These are phyloP conservation scores for Dunaliella primolecta DNA, from an alignment of 139 green algal genomes.

Conservation along the genomic window DNA sequence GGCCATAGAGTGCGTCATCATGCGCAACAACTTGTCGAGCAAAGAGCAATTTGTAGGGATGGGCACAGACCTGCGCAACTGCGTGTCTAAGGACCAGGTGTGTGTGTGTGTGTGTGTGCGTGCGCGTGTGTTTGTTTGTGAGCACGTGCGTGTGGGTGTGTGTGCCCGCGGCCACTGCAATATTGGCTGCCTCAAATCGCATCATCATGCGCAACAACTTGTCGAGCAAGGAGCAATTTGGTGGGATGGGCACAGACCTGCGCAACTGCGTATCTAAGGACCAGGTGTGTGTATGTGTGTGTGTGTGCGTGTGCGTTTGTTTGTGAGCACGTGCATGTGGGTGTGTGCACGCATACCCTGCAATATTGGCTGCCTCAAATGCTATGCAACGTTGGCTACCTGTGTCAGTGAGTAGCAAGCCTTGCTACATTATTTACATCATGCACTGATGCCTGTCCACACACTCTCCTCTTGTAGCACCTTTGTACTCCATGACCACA, in stretches of 20 bases:
- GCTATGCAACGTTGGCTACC: too few relatives aligned
- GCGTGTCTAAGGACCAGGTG: neutral
- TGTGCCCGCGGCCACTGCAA: too few relatives aligned
- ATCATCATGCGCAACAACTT: neutral
- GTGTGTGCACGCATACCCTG: neutral
- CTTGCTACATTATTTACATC: too few relatives aligned
- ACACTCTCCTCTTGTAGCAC: too few relatives aligned
- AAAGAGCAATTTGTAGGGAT: neutral
- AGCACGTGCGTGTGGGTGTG: neutral
- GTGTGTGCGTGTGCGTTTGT: neutral
- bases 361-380: too few relatives aligned
- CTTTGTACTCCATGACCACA: too few relatives aligned
- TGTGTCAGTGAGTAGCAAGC: too few relatives aligned
- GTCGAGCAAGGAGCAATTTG: neutral
- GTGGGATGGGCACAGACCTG: neutral
- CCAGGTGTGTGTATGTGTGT: neutral
- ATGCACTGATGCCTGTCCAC: too few relatives aligned
- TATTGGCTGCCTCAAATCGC: too few relatives aligned
- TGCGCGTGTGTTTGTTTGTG: neutral
- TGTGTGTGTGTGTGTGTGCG: neutral
- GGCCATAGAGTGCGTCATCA: neutral
- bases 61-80: neutral
- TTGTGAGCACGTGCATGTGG: neutral
- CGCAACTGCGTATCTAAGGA: neutral
- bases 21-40: neutral